Evolutionary conservation across 139 green algal species (phyloP), one percentile per base, ranked within the genome.

Genomic region (Spirogloea muscicola): DNA sequence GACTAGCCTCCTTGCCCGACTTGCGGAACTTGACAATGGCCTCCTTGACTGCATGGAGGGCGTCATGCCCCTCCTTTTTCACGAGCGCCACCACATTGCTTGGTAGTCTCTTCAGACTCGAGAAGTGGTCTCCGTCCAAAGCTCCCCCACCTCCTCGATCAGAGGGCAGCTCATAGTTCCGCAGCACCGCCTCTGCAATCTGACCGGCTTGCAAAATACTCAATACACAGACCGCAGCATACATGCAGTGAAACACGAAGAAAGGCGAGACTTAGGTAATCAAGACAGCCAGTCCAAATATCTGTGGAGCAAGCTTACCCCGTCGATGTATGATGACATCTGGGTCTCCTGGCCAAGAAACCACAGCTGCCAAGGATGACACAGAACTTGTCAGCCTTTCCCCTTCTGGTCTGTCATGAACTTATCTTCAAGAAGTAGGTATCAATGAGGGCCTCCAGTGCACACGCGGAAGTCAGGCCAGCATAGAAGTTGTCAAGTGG

Each of bases 121-220:
- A n/a, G n/a, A n/a, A n/a, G n/a, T n/a, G n/a, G n/a, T 60, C 1
- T 60, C 49, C 49, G 49, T 29, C 29, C 57, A n/a, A 18, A 41
- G 25, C 2, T 65, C 57, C 29, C 29, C 57, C 27, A 34, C 57
- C 10, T 34, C 57, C n/a, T 65, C 33, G 10, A 51, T 51, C 57
- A 10, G 57, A 31, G 57, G 31, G 57, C 57, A 62, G 42, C n/a
- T 34, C 41, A 31, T 71, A 71, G 39, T 71, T 71, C 38, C 62
- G 38, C 39, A 71, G 62, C 62, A 71, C 62, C 18, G 62, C 43
- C 27, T 37, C 31, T 16, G 62, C 38, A 37, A 71, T 3, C 62
- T 71, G 62, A 9, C 38, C 7, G 27, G 10, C 25, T 65, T 2
- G 25, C 25, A 13, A 37, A 27, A n/a, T n/a, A n/a, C n/a, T n/a